A percentile compares a stretch with the other conserved stretches of the same genome.
Evolutionary conservation across 257 asterid species (phyloP).

Genomic region (Solanum stenotomum): DNA sequence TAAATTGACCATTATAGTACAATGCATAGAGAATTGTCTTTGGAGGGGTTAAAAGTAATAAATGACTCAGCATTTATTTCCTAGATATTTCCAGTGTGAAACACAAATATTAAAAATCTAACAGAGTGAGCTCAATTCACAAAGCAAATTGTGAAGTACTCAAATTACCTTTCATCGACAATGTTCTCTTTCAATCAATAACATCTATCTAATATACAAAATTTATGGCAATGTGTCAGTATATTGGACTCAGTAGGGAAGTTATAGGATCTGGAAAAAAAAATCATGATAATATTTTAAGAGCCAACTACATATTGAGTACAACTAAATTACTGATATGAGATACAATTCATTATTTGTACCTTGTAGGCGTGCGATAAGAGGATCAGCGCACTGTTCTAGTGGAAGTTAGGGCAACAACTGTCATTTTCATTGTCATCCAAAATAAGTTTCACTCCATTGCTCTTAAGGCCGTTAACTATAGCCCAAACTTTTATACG

Average conservation of each 20-base stretch:
- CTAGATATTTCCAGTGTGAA: no score
- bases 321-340: background rate
- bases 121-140: no score
- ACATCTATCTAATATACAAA: background rate
- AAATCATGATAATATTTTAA: background rate
- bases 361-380: background rate
- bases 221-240: background rate
- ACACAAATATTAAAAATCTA: no score
- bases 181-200: background rate
- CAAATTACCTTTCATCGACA: no score
- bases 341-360: background rate
- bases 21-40: no score
- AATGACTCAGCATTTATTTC: no score
- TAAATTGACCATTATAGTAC: no score
- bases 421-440: constrained; percentile 30
- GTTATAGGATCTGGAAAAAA: background rate
- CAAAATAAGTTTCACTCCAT: constrained; percentile 48
- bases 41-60: no score
- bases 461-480: constrained; percentile 51
- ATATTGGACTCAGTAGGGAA: background rate
- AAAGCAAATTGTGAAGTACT: no score
- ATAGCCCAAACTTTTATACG: constrained; percentile 18
- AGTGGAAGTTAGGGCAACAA: constrained; percentile 5
- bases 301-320: background rate
- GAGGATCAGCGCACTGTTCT: background rate